Conservation (phyloP, 768 basidiomycete species). For the Bullera alba region DNA sequence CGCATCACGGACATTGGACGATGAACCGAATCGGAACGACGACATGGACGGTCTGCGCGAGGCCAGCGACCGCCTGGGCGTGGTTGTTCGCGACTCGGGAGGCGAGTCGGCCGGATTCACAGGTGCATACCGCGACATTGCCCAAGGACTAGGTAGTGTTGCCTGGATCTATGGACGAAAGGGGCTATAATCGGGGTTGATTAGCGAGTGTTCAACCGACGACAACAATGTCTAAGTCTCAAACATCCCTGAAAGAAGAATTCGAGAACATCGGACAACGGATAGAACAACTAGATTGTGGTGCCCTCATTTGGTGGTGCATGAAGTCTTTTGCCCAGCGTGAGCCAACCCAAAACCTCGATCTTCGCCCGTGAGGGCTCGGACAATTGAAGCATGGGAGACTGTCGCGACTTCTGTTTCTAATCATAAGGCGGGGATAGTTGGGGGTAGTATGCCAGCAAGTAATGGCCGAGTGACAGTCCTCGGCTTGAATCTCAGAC, state of each 20-base stretch:
- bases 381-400: neutral
- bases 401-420: conserved; percentile 32
- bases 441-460: too few species aligned
- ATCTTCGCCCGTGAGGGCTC: conserved; percentile 7
- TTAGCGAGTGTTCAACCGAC: neutral
- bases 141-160: too few species aligned
- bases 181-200: neutral
- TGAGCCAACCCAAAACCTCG: conserved; percentile 3
- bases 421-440: conserved; percentile 20
- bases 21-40: conserved; percentile 14
- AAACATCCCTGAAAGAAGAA: neutral
- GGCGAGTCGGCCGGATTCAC: conserved; percentile 10
- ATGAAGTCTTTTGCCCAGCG: conserved; percentile 35
- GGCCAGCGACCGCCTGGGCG: conserved; percentile 17
- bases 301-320: conserved; percentile 35
- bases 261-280: neutral
- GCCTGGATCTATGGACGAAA: neutral
- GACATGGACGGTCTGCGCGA: conserved; percentile 24
- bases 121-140: conserved; percentile 10
- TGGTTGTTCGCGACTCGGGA: too few species aligned
- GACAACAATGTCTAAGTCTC: neutral
- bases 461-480: too few species aligned
- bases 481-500: too few species aligned
- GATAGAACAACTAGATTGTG: conserved; percentile 1
- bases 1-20: conserved; percentile 1